Base-by-base conservation (phyloP, 306 rosid species). In the Comarum palustre region DNA sequence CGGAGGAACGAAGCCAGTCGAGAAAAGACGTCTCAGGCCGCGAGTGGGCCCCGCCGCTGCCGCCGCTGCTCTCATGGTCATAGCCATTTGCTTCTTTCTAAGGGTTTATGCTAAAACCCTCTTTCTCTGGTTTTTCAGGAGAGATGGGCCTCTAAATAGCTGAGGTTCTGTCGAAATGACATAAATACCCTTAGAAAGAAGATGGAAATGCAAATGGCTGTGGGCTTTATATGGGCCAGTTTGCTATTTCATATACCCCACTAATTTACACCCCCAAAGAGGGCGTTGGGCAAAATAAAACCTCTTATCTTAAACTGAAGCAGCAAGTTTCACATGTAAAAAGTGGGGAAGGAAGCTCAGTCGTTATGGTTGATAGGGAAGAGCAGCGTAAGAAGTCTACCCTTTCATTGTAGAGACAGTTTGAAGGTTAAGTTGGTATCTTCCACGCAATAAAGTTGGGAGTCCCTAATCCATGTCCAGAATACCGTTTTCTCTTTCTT, bases 21-120 rank as follows among this genome's bases (percentile, higher is more conserved):
- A 92, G 84, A 90, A 86, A 0, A 88, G 71, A 24, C 89, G 86
- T 69, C 86, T 68, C 61, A 92, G 64, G 78, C 89, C 79, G 52
- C 86, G 85, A 16, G 89, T 90, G 4, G 87, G 85, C 66, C 86
- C 86, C 55, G 22, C 71, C 3, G 85, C 90, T 6, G 87, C 86
- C 27, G 32, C 91, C 17, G 86, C 87, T 22, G 81, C 62, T 81
- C 93, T 82, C 75, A 88, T 81, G 74, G 95, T 86, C 89, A 89
- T 75, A 73, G 72, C 71, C 62, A 6, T n/a, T 32, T 31, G 41
- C 3, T 79, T 34, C 5, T 25, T 2, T 34, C 38, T 5, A 57
- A 27, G 81, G 88, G 86, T 74, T 82, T 79, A 71, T 58, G 70
- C 75, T 57, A 64, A 69, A 82, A 82, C 27, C 36, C 75, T 58